Base-by-base conservation (phyloP, 108 stramenopile species). In the Conticribra guillardii region DNA sequence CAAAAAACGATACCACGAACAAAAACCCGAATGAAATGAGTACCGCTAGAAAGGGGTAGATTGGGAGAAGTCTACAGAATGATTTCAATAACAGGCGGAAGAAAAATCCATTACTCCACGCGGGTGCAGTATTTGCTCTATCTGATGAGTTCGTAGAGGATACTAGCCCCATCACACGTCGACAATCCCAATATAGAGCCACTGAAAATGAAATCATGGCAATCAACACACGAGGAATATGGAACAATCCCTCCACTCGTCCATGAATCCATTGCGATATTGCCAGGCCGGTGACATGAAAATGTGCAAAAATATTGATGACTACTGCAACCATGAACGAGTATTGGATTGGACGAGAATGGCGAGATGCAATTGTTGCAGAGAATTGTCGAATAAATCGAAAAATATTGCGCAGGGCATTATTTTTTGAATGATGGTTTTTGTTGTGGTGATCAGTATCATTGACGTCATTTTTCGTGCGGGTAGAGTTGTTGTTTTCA, bases 31-130 rank as follows among this genome's bases (percentile, higher is more conserved):
- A 91, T 15, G 84, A 87, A 8, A 91, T 91, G 64, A 89, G 24
- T 7, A 94, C 89, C 4, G 93, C 93, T 49, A 88, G 58, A 60
- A 89, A 85, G 0, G 93, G 93, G 69, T 94, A 94, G 16, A 84
- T 73, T 0, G 93, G 93, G 26, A 88, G 54, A 14, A 88, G 77
- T 26, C 60, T 54, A 19, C 80, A 67, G 34, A 89, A 87, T 14
- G 88, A 85, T 60, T 62, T 48, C 17, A 73, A 57, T 0, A 93
- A 69, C 45, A 70, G 65, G 4, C 44, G 64, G 11, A 60, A 52
- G 45, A 80, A 83, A 44, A 53, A 64, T 58, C 16, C 46, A 67
- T 57, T 84, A 50, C 67, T 89, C 86, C 44, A 68, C 33, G 3
- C 2, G 1, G 2, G 49, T 30, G 44, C 3, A 18, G 69, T 71